These are phyloP conservation scores for Hyaloperonospora arabidopsidis DNA, from an alignment of 352 stramenopile genomes.

Conservation along the genomic window DNA sequence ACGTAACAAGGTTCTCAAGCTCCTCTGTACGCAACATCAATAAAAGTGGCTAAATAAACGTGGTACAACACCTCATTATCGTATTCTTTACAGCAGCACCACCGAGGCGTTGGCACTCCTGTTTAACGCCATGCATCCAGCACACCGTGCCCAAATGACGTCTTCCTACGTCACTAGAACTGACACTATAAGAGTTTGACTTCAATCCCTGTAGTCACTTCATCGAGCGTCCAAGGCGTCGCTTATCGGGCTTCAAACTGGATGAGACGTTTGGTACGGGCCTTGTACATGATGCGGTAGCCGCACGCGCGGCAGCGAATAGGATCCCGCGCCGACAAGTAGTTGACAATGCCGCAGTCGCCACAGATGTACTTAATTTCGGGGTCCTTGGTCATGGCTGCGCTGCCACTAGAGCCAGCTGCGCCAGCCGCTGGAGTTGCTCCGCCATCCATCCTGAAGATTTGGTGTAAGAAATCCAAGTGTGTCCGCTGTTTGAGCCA, in stretches of 20 bases:
- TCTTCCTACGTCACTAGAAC: neutral
- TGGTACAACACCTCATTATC: slow-evolving; percentile 6
- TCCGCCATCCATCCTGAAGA: slow-evolving; percentile 50
- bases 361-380: slow-evolving; percentile 96
- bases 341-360: slow-evolving; percentile 93
- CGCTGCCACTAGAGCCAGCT: slow-evolving; percentile 36
- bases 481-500: neutral
- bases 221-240: neutral
- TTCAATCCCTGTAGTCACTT: slow-evolving; percentile 2
- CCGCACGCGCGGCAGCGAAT: slow-evolving; percentile 94
- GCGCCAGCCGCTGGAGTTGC: slow-evolving; percentile 62
- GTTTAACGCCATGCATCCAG: slow-evolving; percentile 20
- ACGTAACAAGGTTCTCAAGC: slow-evolving; percentile 11
- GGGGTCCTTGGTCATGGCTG: slow-evolving; percentile 67
- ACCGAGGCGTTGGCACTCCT: too few species aligned
- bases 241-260: slow-evolving; percentile 86
- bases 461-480: neutral
- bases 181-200: neutral
- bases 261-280: slow-evolving; percentile 91
- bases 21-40: neutral
- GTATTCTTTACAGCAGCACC: neutral
- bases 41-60: slow-evolving; percentile 17
- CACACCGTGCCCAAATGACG: slow-evolving; percentile 1
- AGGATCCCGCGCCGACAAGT: slow-evolving; percentile 92
- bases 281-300: slow-evolving; percentile 98